Conservation (phyloP, 352 stramenopile genomes). For the Elongisporangium prolatum region DNA sequence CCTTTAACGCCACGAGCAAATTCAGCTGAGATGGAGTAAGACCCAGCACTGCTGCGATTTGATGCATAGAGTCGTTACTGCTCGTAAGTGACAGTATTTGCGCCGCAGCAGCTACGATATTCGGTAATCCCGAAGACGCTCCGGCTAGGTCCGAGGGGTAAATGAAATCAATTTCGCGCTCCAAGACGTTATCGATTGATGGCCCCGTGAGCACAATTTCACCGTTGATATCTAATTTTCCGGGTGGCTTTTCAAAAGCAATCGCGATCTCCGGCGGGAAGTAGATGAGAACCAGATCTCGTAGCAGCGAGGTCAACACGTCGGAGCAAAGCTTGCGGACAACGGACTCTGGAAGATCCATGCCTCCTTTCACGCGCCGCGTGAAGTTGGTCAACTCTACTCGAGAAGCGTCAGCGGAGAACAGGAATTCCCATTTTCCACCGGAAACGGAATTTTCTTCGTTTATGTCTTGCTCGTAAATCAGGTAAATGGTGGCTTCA, state of each 20-base stretch:
- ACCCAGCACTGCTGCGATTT: slow-evolving; percentile 39
- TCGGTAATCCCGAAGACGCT: background rate
- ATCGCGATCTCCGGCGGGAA: slow-evolving; percentile 60
- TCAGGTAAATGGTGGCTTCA: slow-evolving; percentile 43
- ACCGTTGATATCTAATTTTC: slow-evolving; percentile 56
- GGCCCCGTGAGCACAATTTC: slow-evolving; percentile 45
- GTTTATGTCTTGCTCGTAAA: slow-evolving; percentile 58
- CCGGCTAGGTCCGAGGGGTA: slow-evolving; percentile 1
- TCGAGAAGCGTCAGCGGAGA: slow-evolving; percentile 41
- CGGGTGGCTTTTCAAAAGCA: slow-evolving; percentile 45
- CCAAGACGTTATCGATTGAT: slow-evolving; percentile 58
- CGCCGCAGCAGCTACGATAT: slow-evolving; percentile 20
- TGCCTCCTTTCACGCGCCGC: slow-evolving; percentile 52
- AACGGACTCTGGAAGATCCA: slow-evolving; percentile 65
- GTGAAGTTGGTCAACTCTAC: slow-evolving; percentile 71
- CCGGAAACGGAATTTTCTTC: slow-evolving; percentile 24
- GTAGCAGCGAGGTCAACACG: slow-evolving; percentile 55
- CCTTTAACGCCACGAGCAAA: slow-evolving; percentile 50
- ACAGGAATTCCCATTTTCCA: slow-evolving; percentile 63
- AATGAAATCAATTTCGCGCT: slow-evolving; percentile 32
- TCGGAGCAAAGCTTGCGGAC: slow-evolving; percentile 69
- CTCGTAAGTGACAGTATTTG: slow-evolving; percentile 36
- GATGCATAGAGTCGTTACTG: slow-evolving; percentile 40
- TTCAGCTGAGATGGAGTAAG: slow-evolving; percentile 60
- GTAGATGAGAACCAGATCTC: slow-evolving; percentile 54